Evolutionary conservation across 176 grass and related monocot genomes (phyloP).

Genomic region (Aegilops umbellulata): DNA sequence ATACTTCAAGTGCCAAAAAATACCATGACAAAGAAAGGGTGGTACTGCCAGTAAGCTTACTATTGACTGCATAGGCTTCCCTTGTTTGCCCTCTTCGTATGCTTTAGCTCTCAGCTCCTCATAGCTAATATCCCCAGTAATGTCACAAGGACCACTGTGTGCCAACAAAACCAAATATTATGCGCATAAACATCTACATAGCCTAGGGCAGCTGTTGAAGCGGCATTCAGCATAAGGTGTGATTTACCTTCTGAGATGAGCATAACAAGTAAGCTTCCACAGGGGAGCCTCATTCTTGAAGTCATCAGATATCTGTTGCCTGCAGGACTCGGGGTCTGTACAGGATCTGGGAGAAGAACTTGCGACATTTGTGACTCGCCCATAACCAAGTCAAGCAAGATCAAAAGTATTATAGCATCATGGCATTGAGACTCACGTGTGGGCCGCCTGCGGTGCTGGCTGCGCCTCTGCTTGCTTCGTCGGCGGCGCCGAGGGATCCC

Average conservation of each 20-base stretch:
- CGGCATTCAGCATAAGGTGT: neutral
- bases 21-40: neutral
- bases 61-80: slow-evolving; percentile 69
- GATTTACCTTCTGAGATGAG: slow-evolving; percentile 61
- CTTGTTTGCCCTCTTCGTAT: slow-evolving; percentile 73
- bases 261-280: slow-evolving; percentile 97
- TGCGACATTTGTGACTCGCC: neutral
- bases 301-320: slow-evolving; percentile 69
- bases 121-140: slow-evolving; percentile 74
- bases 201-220: neutral
- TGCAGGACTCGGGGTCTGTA: slow-evolving; percentile 74
- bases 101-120: slow-evolving; percentile 84
- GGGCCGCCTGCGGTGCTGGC: slow-evolving; percentile 36
- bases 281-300: slow-evolving; percentile 83
- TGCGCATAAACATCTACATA: neutral
- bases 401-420: neutral
- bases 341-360: slow-evolving; percentile 51
- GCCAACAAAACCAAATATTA: slow-evolving; percentile 2
- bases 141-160: slow-evolving; percentile 76
- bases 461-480: slow-evolving; percentile 48
- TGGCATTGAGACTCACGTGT: slow-evolving; percentile 46
- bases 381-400: neutral
- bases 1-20: neutral
- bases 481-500: slow-evolving; percentile 35
- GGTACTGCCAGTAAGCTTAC: slow-evolving; percentile 40